Evolutionary conservation across 2,329 filamentous ascomycete species (phyloP).

Genomic region (Diaporthe citriasiana): DNA sequence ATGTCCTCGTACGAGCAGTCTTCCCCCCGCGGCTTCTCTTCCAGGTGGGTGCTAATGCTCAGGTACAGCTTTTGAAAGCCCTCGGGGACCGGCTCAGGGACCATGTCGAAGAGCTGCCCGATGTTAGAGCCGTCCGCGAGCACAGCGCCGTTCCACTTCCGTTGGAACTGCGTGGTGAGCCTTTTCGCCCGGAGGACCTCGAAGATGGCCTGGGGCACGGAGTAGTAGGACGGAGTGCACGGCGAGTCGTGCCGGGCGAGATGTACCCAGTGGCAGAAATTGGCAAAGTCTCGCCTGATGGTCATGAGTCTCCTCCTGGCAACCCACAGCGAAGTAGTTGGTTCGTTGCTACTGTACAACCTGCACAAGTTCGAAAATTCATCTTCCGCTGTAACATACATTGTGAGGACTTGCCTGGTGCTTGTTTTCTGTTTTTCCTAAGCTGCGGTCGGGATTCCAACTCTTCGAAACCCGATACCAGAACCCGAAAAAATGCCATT

Average conservation of each 20-base stretch:
- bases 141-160: slow-evolving; percentile 4
- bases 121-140: slow-evolving; percentile 21
- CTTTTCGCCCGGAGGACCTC: slow-evolving; percentile 1
- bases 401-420: too few species aligned
- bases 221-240: slow-evolving; percentile 15
- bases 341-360: not conserved
- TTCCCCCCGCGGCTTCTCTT: not conserved
- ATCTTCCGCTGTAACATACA: not conserved
- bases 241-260: slow-evolving; percentile 12
- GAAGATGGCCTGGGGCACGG: slow-evolving; percentile 15
- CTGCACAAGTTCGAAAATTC: not conserved
- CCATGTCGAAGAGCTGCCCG: slow-evolving; percentile 14
- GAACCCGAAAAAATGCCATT: too few species aligned
- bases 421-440: too few species aligned
- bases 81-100: not conserved
- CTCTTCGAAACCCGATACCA: too few species aligned
- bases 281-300: slow-evolving; percentile 4
- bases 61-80: slow-evolving; percentile 12
- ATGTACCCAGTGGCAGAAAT: not conserved
- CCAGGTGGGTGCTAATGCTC: slow-evolving; percentile 12
- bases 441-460: too few species aligned
- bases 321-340: slow-evolving; percentile 6
- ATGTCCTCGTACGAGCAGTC: not conserved
- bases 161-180: slow-evolving; percentile 8
- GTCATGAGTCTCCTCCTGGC: not conserved